Conservation (phyloP, 2,329 filamentous ascomycete species). For the Aureobasidium uvarum region DNA sequence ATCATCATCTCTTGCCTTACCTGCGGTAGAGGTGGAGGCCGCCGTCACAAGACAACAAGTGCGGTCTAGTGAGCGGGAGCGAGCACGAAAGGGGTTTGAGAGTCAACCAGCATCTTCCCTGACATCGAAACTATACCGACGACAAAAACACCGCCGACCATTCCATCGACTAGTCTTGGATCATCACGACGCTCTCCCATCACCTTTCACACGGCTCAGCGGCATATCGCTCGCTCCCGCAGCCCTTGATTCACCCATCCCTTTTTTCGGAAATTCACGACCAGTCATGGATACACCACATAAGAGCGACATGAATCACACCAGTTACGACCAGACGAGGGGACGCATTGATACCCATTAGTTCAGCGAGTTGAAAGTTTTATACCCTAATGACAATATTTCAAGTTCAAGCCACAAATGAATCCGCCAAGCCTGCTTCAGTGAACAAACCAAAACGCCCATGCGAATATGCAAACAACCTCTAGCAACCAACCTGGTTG, state of each 20-base stretch:
- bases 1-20: conserved; percentile 52
- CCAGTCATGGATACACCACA: conserved; percentile 16
- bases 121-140: conserved; percentile 2
- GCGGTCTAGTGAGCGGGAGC: conserved; percentile 35
- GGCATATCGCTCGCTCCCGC: conserved; percentile 18
- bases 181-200: not conserved
- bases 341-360: conserved; percentile 26
- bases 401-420: not conserved
- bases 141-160: not conserved
- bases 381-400: conserved; percentile 22
- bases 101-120: not conserved
- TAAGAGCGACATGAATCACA: conserved; percentile 19
- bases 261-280: conserved; percentile 14
- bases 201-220: conserved; percentile 15
- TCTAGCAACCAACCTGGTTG: not conserved
- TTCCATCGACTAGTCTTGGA: not conserved
- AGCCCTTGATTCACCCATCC: conserved; percentile 1
- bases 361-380: conserved; percentile 23
- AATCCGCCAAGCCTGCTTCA: not conserved
- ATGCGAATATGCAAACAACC: not conserved
- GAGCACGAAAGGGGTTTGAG: conserved; percentile 11
- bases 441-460: not conserved
- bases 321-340: conserved; percentile 18
- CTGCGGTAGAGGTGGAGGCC: conserved; percentile 46
- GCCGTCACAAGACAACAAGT: conserved; percentile 41